phyloP scores from a whole-genome alignment of 371 early-diverging fungal species.

The Mortierella sp. region DNA sequence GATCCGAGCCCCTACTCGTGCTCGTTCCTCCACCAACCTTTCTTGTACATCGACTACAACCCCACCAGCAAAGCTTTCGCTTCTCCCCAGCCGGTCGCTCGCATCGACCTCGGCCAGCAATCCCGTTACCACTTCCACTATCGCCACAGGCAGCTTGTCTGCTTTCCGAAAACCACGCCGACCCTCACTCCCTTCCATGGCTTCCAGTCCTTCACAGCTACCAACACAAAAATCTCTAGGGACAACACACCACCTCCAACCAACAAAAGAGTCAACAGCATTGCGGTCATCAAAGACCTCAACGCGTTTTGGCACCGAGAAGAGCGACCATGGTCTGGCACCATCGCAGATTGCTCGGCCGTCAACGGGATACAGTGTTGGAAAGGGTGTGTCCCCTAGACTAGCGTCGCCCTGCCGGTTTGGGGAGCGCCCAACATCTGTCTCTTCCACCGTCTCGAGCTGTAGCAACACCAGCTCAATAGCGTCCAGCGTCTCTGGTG shows the following conservation, averaged over 20 bases:
- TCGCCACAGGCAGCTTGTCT: not conserved
- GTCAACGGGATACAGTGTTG: not conserved
- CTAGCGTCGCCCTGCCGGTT: constrained; percentile 7
- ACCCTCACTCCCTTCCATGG: constrained; percentile 30
- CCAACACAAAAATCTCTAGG: constrained; percentile 10
- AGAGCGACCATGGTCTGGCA: constrained; percentile 8
- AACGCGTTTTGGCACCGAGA: constrained; percentile 23
- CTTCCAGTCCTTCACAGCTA: constrained; percentile 14
- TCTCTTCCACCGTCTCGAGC: not conserved
- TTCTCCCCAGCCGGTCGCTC: not conserved
- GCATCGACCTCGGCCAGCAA: not conserved
- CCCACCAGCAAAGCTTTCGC: not conserved
- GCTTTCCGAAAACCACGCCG: constrained; percentile 30
- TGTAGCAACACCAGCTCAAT: constrained; percentile 1
- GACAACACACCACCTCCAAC: constrained; percentile 13
- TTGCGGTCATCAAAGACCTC: constrained; percentile 10
- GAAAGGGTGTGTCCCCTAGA: constrained; percentile 4
- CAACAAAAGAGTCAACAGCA: constrained; percentile 4
- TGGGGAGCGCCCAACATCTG: constrained; percentile 5
- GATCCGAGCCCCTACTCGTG: constrained; percentile 23
- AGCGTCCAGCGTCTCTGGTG: not conserved
- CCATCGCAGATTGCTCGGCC: constrained; percentile 31
- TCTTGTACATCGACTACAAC: constrained; percentile 1
- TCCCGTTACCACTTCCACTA: not conserved
- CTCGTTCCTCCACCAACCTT: constrained; percentile 28